Base-by-base conservation (phyloP, 768 basidiomycete species). In the Pisolithus tinctorius region DNA sequence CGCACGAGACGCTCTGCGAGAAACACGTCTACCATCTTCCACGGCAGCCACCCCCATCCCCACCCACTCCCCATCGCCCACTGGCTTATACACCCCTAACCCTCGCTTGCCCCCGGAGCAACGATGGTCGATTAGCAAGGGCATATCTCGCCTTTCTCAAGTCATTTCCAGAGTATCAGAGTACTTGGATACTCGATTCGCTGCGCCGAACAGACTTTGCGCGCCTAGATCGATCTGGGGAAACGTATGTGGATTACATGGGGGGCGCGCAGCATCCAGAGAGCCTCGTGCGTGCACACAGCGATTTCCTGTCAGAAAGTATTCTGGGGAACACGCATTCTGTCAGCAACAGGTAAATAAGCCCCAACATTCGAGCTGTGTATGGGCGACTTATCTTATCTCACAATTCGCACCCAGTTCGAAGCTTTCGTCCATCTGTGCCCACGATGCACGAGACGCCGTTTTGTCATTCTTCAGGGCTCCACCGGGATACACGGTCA, bases 171-270 rank as follows among this genome's bases (percentile, higher is more conserved):
- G 83, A 85, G 64, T 88, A 86, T 57, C 74, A 75, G 45, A 71
- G 71, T 14, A 87, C 86, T 6, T 84, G 84, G 81, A 83, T 83
- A 51, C 63, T 88, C 49, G 86, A 88, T 59, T 74, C 78, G 0
- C 74, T 88, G 14, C 79, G 85, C 45, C 72, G 76, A 55, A 81
- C 75, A 0, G 84, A 88, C 63, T 86, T 78, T 56, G 53, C 71
- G 4, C 70, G 85, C 47, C 71, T 86, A 40, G 79, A 83, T 54
- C 76, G 74, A 11, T 69, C 71, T 8, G 80, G 80, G 6, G 86
- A 90, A 69, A 84, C 83, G 8, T 91, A 91, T 53, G 83, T 89
- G 54, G 89, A 92, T 60, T 91, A 86, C 56, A 91, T 91, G 86
- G 89, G 89, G 29, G 88, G 86, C 23, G 79, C 86, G 0, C 71